Evolutionary conservation across 164 flowering plant species (phyloP).

Genomic region (Chloranthus sessilifolius): DNA sequence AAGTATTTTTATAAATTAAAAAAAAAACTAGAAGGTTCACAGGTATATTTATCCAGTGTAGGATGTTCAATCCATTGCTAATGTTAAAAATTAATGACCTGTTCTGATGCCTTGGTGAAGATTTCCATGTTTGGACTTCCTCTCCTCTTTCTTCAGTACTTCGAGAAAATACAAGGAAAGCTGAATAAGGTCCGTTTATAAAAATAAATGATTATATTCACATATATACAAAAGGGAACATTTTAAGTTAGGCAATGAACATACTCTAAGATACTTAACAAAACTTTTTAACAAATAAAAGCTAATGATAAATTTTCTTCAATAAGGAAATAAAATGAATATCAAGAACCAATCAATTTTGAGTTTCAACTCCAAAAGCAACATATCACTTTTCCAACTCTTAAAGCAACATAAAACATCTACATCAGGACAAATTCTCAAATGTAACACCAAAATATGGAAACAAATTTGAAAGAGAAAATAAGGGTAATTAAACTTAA

Average conservation of each 20-base stretch:
- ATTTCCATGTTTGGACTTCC: slow-evolving; percentile 42
- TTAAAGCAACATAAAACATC: background rate
- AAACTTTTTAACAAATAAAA: background rate
- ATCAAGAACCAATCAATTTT: background rate
- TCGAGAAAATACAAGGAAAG: slow-evolving; percentile 13
- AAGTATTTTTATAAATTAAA: too few species aligned
- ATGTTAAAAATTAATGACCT: slow-evolving; percentile 35
- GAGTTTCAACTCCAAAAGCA: background rate
- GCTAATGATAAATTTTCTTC: too few species aligned
- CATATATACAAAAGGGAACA: background rate
- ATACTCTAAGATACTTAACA: background rate
- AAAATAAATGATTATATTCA: too few species aligned
- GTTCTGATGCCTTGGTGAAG: slow-evolving; percentile 24
- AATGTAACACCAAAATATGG: too few species aligned
- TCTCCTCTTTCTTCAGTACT: slow-evolving; percentile 86
- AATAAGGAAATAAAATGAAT: too few species aligned
- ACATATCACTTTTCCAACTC: background rate
- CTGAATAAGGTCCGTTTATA: too few species aligned
- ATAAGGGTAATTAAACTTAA: too few species aligned
- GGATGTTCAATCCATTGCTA: background rate
- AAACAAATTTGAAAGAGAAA: too few species aligned
- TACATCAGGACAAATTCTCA: too few species aligned
- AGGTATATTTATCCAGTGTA: background rate
- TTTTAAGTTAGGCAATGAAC: slow-evolving; percentile 1
- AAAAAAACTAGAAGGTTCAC: background rate